phyloP scores from a whole-genome alignment of 495 filamentous ascomycete genomes.

The Penicillium egyptiacum region DNA sequence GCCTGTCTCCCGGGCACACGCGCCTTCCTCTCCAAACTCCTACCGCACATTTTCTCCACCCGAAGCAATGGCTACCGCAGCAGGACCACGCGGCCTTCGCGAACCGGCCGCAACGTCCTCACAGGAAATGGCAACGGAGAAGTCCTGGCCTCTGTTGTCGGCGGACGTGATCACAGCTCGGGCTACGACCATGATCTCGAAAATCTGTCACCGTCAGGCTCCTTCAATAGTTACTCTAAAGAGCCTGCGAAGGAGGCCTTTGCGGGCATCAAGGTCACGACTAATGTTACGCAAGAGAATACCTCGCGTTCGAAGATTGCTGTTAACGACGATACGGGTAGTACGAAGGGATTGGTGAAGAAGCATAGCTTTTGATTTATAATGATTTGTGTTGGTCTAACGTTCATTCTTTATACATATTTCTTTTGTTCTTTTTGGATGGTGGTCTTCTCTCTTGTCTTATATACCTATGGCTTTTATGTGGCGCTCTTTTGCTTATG shows the following conservation, averaged over 20 bases:
- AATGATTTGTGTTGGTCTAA: conserved; percentile 7
- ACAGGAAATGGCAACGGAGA: conserved; percentile 25
- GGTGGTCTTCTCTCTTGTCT: neutral
- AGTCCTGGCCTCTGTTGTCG: conserved; percentile 29
- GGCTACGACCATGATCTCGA: conserved; percentile 26
- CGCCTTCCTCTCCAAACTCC: conserved; percentile 46
- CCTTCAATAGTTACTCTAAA: conserved; percentile 13
- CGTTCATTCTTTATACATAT: conserved; percentile 1
- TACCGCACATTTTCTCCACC: conserved; percentile 38
- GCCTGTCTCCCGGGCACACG: conserved; percentile 57
- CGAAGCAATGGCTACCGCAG: conserved; percentile 31
- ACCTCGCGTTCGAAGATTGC: conserved; percentile 6
- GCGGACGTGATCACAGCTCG: conserved; percentile 7
- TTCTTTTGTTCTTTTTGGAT: neutral
- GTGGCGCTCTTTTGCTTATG: neutral
- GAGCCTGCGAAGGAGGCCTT: conserved; percentile 6
- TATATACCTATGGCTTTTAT: neutral
- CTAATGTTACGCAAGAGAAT: conserved; percentile 31
- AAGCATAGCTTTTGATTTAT: conserved; percentile 22
- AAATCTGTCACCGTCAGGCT: conserved; percentile 15
- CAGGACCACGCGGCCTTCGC: conserved; percentile 23
- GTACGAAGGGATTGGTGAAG: conserved; percentile 30
- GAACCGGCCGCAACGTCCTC: conserved; percentile 19
- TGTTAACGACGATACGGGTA: conserved; percentile 25
- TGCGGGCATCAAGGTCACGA: conserved; percentile 36